phyloP scores from a whole-genome alignment of 805 yeast genomes.

The Suhomyces kilbournensis region DNA sequence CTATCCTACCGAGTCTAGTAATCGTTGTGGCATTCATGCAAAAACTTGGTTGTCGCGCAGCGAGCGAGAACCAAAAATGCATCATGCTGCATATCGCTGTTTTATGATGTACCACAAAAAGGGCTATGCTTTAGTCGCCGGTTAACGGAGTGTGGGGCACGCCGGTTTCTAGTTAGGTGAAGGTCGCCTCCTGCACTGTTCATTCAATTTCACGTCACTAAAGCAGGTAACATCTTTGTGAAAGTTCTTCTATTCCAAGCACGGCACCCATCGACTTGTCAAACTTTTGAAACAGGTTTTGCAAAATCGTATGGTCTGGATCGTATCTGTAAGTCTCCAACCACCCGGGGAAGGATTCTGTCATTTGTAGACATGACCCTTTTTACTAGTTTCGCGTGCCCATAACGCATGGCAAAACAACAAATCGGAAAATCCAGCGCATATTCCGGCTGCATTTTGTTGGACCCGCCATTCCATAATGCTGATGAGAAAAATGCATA shows the following conservation, averaged over 20 bases:
- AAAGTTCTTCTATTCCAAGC: no score
- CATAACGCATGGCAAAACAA: neutral
- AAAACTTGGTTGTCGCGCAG: neutral
- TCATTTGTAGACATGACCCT: neutral
- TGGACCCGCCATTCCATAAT: neutral
- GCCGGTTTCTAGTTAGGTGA: neutral
- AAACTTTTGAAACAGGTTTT: no score
- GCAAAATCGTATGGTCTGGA: neutral
- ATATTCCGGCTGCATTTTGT: neutral
- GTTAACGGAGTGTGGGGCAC: neutral
- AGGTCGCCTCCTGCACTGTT: neutral
- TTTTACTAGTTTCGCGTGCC: neutral
- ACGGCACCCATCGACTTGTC: no score
- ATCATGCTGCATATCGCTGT: neutral
- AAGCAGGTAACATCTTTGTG: neutral
- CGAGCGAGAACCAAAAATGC: neutral
- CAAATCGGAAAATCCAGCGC: neutral
- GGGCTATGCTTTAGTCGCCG: neutral
- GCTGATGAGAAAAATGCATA: neutral
- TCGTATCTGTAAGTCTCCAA: neutral
- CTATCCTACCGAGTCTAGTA: neutral
- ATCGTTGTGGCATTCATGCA: neutral
- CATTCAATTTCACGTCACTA: neutral
- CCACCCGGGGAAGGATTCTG: neutral
- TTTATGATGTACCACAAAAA: neutral